Evolutionary conservation across 179 eudicot species (phyloP), one percentile per base, ranked within the genome.

Genomic region (Silene noctiflora): DNA sequence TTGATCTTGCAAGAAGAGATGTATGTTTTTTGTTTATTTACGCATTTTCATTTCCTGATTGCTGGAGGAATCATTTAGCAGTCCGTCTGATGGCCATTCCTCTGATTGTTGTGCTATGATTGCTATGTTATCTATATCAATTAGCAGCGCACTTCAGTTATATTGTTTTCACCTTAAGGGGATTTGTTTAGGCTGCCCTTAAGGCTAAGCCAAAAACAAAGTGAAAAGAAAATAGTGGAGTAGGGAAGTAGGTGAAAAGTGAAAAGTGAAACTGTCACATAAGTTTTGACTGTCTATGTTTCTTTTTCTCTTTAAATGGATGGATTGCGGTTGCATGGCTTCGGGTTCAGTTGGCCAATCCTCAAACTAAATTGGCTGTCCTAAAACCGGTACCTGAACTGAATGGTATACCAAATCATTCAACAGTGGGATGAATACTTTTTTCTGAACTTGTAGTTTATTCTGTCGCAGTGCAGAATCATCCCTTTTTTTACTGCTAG

Each of bases 1-100:
- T 92, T 85, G 97, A 92, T 89, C 96, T 93, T 81, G 98, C 98
- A 77, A 89, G 97, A 78, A 92, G 89, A 82, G 99, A 95, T 86
- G 99, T 95, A 87, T 31, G 97, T 78, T 21, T 25, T 67, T 70
- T 35, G 35, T 60, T 63, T 78, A 3, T 53, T 73, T 78, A 53
- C 56, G 60, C 39, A 10, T 4, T 25, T 33, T 27, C 55, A 9
- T 60, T 27, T 79, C 31, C 51, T 70, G 48, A 76, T 74, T 19
- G 27, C 72, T 21, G n/a, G 60, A 44, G 35, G 35, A 51, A 60
- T 61, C 39, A 7, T 9, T 27, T 39, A 63, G 76, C 33, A 35
- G 60, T 29, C 17, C 44, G 14, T 77, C 53, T 20, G 64, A 76
- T 11, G 21, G 8, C 13, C 14, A 39, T 39, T 33, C 46, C 11